A percentile compares a stretch with the other conserved stretches of the same genome.
These are phyloP conservation scores for Amauroascus verrucosus DNA, from an alignment of 2,329 filamentous ascomycete genomes.

Conservation along the genomic window DNA sequence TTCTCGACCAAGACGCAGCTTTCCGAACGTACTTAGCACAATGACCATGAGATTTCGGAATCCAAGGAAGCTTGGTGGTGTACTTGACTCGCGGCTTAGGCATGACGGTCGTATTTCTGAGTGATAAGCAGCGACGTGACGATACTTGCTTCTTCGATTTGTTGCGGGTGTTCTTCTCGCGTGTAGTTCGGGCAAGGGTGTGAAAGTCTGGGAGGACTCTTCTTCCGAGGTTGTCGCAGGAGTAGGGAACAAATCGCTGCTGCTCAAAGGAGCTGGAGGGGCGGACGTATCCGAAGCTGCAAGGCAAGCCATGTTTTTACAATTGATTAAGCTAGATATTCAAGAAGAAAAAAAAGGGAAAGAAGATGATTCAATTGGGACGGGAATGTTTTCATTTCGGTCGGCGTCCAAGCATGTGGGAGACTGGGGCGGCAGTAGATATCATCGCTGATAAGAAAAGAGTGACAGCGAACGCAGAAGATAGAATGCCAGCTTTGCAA, in stretches of 20 bases:
- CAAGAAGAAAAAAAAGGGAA: not conserved
- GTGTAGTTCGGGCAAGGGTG: not conserved
- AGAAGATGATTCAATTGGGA: not conserved
- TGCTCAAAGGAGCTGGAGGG: not conserved
- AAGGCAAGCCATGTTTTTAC: not conserved
- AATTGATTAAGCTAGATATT: not conserved
- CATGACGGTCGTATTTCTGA: conserved; percentile 61
- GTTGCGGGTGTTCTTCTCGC: conserved; percentile 1
- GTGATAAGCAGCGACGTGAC: conserved; percentile 84
- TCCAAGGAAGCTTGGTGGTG: conserved; percentile 73
- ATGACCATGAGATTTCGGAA: conserved; percentile 96
- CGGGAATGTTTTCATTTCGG: not conserved
- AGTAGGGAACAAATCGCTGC: not conserved
- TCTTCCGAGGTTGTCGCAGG: conserved; percentile 2
- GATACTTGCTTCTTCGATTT: conserved; percentile 58
- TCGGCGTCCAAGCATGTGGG: not conserved
- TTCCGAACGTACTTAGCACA: conserved; percentile 56
- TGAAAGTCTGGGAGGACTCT: not conserved
- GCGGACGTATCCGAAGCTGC: not conserved
- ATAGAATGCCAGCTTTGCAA: not conserved
- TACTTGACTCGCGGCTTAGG: conserved; percentile 69
- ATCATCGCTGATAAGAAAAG: not conserved
- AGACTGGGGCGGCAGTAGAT: not conserved
- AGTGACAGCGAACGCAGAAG: not conserved
- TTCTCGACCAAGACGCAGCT: not conserved